Percentiles rank a stretch among this genome's conserved stretches.
Evolutionary conservation across 108 stramenopile genomes (phyloP).

Genomic region (Mayamaea pseudoterrestris): DNA sequence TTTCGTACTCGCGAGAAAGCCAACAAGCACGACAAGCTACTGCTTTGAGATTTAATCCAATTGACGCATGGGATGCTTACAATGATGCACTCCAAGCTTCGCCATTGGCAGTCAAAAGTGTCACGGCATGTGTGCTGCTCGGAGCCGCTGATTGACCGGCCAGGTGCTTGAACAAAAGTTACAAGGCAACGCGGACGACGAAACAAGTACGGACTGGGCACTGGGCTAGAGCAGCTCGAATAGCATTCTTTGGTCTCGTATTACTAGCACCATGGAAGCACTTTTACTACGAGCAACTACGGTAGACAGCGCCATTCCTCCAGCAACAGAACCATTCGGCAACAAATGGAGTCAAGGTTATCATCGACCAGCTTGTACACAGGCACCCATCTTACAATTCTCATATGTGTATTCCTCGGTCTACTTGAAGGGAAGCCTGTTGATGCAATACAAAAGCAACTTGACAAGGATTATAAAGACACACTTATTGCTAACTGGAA

Average conservation of each 20-base stretch:
- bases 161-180: conserved; percentile 52
- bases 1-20: too few relatives aligned
- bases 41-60: background rate
- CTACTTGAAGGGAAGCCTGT: conserved; percentile 70
- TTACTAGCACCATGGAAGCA: conserved; percentile 92
- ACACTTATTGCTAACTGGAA: conserved; percentile 89
- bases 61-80: conserved; percentile 50
- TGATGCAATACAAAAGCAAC: conserved; percentile 46
- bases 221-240: conserved; percentile 52
- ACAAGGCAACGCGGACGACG: too few relatives aligned
- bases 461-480: conserved; percentile 71
- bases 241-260: conserved; percentile 81
- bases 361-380: conserved; percentile 90
- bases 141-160: conserved; percentile 78
- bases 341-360: conserved; percentile 63
- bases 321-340: conserved; percentile 78
- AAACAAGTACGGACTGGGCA: too few relatives aligned
- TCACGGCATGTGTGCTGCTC: conserved; percentile 78
- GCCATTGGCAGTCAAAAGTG: conserved; percentile 60
- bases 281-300: conserved; percentile 76
- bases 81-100: conserved; percentile 42
- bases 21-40: background rate
- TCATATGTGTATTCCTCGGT: conserved; percentile 83
- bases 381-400: conserved; percentile 85
- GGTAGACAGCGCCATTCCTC: conserved; percentile 79